Percentiles rank a stretch among this genome's conserved stretches.
Conservation (phyloP, 2,329 filamentous ascomycete genomes). For the Trichoderma aggressivum region DNA sequence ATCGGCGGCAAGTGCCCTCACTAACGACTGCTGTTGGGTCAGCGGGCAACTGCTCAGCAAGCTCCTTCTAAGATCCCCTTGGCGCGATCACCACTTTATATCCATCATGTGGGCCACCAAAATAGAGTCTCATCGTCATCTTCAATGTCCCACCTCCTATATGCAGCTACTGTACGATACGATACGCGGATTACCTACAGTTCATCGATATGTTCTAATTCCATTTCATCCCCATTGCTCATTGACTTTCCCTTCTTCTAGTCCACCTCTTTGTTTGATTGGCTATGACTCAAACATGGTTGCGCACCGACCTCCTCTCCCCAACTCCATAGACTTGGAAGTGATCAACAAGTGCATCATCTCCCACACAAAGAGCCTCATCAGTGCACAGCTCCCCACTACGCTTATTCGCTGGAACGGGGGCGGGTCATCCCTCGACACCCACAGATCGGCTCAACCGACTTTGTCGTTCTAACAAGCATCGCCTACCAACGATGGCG, state of each 20-base stretch:
- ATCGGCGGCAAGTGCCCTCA: not conserved
- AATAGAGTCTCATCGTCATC: not conserved
- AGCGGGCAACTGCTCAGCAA: not conserved
- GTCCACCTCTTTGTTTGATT: not conserved
- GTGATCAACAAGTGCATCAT: not conserved
- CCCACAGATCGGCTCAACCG: not conserved
- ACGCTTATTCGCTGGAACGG: not conserved
- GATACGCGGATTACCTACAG: not conserved
- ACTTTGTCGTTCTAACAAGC: not conserved
- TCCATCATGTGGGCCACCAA: not conserved
- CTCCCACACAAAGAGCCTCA: not conserved
- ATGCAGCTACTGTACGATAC: not conserved
- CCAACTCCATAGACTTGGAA: not conserved
- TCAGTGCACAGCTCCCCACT: not conserved
- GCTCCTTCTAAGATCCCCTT: not conserved
- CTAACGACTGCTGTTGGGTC: not conserved
- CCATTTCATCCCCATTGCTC: not conserved
- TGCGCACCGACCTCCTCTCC: not conserved
- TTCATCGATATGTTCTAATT: not conserved
- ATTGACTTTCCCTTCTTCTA: not conserved
- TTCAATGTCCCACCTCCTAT: not conserved
- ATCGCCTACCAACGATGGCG: not conserved
- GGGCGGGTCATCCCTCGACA: not conserved
- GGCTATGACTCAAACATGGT: not conserved
- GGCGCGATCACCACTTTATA: not conserved